Evolutionary conservation across 768 basidiomycete species (phyloP), one percentile per base, ranked within the genome.

Genomic region (Serendipita sp.): DNA sequence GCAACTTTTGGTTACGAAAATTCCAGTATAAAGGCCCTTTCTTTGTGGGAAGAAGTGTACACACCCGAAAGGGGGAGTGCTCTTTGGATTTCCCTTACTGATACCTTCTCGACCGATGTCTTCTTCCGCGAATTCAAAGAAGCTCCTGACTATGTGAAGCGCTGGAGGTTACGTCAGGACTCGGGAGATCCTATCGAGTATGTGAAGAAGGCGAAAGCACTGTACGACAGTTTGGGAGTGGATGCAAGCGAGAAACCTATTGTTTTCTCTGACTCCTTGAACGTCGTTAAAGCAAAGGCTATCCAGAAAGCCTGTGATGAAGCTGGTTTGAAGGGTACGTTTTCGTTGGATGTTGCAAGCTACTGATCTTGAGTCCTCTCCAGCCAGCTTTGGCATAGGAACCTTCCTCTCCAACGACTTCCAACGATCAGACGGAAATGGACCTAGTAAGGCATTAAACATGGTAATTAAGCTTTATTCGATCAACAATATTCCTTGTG

Each of bases 361-460:
- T 48, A n/a, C 64, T 5, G 3, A 16, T 43, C 27, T 64, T 46
- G 23, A 31, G 8, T 29, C 44, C 48, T 11, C 66, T 27, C 15
- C 63, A 95, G 93, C 85, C 62, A 81, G 86, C 0, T 98, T 92
- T 71, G 96, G 96, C 6, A 92, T 98, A 48, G 96, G 96, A 0
- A 99, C 96, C 0, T 86, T 80, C 72, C 73, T 97, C 6, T 91
- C 92, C 15, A 97, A 96, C 70, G 93, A 96, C 73, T 96, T 94
- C 75, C 45, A 58, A 1, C 65, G 67, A 29, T 23, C 23, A 23
- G 45, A 76, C 76, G 36, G 76, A 74, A 66, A 70, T 73, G 80
- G 81, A 70, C 83, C 82, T 74, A 91, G 87, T 75, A 87, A 83
- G 70, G 81, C 91, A 23, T 72, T 96, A 67, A 96, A 95, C 70